Conservation (phyloP, 495 filamentous ascomycete genomes). For the Penicillium cosmopolitanum region DNA sequence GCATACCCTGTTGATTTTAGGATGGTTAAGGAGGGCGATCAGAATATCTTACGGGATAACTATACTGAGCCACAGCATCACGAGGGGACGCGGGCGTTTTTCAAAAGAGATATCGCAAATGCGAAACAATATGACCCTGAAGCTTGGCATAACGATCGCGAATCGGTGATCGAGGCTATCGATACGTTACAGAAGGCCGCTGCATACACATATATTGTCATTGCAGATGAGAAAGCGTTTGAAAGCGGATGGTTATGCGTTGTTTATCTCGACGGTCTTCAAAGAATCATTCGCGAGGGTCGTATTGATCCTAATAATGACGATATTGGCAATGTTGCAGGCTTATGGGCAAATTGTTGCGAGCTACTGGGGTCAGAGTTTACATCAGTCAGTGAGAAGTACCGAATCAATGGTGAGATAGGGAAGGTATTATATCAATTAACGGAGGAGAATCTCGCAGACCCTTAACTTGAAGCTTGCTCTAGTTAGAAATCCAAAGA, state of each 20-base stretch:
- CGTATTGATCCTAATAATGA: conserved; percentile 9
- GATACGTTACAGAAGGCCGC: neutral
- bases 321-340: conserved; percentile 4
- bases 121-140: conserved; percentile 1
- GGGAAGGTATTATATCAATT: conserved; percentile 15
- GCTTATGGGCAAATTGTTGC: neutral
- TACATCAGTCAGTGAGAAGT: conserved; percentile 9
- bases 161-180: neutral
- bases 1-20: neutral
- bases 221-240: conserved; percentile 19
- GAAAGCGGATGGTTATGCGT: neutral
- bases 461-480: neutral
- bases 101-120: conserved; percentile 4
- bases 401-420: conserved; percentile 11
- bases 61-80: neutral
- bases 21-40: no score
- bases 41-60: no score
- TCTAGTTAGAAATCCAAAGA: no score
- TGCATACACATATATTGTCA: conserved; percentile 7
- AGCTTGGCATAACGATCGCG: conserved; percentile 1
- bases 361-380: conserved; percentile 1
- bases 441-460: conserved; percentile 5
- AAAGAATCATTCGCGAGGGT: conserved; percentile 12
- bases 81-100: neutral
- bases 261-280: conserved; percentile 13